A percentile compares a stretch with the other conserved stretches of the same genome.
Conservation (phyloP, 2,329 filamentous ascomycete genomes). For the Aspergillus arachidicola region DNA sequence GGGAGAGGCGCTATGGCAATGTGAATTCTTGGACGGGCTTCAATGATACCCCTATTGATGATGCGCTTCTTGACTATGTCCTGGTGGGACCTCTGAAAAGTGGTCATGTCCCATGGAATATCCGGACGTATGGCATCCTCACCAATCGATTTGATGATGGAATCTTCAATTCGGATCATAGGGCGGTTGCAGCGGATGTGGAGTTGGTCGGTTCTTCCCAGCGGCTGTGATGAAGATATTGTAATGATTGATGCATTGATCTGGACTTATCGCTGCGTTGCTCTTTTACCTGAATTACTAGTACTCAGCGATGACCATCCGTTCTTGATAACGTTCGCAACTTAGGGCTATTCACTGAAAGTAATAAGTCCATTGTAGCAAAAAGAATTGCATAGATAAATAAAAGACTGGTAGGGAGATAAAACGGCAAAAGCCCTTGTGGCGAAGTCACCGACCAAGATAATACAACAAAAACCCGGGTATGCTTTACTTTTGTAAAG, state of each 20-base stretch:
- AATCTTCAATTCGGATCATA: slow-evolving; percentile 1
- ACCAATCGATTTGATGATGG: slow-evolving; percentile 4
- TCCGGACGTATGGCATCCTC: not conserved
- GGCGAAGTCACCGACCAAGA: not conserved
- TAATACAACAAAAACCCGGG: not conserved
- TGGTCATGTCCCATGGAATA: not conserved
- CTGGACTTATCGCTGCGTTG: not conserved
- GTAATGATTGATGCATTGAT: not conserved
- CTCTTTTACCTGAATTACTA: not conserved
- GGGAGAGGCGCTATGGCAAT: slow-evolving; percentile 1
- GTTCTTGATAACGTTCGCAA: not conserved
- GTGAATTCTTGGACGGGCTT: slow-evolving; percentile 3
- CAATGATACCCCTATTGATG: slow-evolving; percentile 1
- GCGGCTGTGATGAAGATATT: not conserved
- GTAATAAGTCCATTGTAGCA: not conserved
- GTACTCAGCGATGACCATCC: not conserved
- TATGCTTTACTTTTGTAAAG: slow-evolving; percentile 3
- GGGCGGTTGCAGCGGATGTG: slow-evolving; percentile 1
- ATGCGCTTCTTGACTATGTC: not conserved
- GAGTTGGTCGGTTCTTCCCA: not conserved
- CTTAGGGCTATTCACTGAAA: not conserved
- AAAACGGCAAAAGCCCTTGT: not conserved
- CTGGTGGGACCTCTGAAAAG: not conserved
- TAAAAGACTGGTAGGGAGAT: not conserved
- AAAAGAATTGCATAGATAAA: not conserved